phyloP scores from a whole-genome alignment of 768 basidiomycete species.

The Melanogaster broomeanus region DNA sequence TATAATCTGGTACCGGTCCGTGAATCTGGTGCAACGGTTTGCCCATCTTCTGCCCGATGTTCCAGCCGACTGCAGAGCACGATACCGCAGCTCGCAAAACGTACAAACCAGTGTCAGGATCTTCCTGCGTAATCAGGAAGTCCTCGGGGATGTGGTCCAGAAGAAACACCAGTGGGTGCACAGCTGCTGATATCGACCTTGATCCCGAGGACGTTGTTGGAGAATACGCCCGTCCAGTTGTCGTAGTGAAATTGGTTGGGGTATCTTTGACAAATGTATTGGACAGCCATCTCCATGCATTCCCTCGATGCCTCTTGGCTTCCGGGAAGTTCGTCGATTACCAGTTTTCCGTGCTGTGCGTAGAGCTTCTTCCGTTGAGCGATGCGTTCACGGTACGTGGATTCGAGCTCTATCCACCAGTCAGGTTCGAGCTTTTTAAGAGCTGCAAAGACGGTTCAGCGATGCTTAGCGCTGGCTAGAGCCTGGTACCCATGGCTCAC shows the following conservation, averaged over 20 bases:
- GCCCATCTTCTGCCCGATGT: conserved; percentile 48
- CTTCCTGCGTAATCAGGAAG: conserved; percentile 44
- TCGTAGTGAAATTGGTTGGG: conserved; percentile 51
- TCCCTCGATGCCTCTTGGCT: conserved; percentile 51
- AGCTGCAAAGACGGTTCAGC: conserved; percentile 27
- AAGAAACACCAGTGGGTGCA: conserved; percentile 44
- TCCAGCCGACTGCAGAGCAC: conserved; percentile 53
- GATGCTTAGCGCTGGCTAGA: not conserved
- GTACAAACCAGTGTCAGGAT: conserved; percentile 45
- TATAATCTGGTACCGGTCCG: conserved; percentile 49
- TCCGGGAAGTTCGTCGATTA: conserved; percentile 50
- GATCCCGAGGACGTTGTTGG: conserved; percentile 43
- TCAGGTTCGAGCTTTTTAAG: conserved; percentile 51
- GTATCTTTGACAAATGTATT: conserved; percentile 58
- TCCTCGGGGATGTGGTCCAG: conserved; percentile 57
- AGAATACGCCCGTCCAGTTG: conserved; percentile 36
- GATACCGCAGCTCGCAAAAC: conserved; percentile 45
- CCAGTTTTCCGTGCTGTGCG: conserved; percentile 36
- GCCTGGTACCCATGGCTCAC: conserved; percentile 35
- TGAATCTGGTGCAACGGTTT: conserved; percentile 48
- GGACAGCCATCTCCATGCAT: conserved; percentile 56
- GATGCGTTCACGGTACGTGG: conserved; percentile 47
- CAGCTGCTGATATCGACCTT: conserved; percentile 25
- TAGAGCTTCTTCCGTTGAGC: conserved; percentile 43
- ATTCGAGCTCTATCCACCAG: conserved; percentile 59